Conservation (phyloP, 2,329 filamentous ascomycete genomes). For the Periglandula ipomoeae region DNA sequence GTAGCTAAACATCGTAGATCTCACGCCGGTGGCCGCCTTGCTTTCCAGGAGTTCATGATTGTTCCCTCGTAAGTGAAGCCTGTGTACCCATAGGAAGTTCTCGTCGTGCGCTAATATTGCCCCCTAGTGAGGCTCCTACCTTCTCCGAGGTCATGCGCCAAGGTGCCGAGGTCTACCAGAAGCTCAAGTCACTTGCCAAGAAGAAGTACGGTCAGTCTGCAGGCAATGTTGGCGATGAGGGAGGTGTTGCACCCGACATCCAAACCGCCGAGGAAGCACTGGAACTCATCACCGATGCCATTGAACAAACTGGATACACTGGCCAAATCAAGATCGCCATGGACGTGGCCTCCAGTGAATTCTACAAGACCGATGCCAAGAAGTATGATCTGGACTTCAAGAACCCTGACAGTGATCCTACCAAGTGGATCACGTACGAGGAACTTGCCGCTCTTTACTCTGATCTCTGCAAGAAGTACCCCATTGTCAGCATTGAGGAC, state of each 20-base stretch:
- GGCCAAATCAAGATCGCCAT: conserved; percentile 97
- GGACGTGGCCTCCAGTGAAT: conserved; percentile 98
- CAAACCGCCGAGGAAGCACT: conserved; percentile 95
- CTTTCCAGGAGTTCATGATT: conserved; percentile 97
- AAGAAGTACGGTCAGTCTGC: conserved; percentile 99
- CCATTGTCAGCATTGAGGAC: conserved; percentile 97
- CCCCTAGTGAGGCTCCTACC: conserved; percentile 61
- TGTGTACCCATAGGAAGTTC: not conserved
- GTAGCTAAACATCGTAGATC: conserved; percentile 43
- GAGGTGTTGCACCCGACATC: conserved; percentile 98
- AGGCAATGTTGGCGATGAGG: conserved; percentile 98
- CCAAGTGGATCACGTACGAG: conserved; percentile 99
- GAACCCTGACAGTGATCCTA: conserved; percentile 93
- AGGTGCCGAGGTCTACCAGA: conserved; percentile 96
- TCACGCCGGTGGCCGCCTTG: conserved; percentile 91
- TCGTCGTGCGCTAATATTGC: conserved; percentile 7
- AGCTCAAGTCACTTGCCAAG: conserved; percentile 93
- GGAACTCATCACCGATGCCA: conserved; percentile 88
- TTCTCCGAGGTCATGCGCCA: conserved; percentile 96
- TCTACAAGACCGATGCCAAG: conserved; percentile 96
- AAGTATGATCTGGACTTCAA: conserved; percentile 99
- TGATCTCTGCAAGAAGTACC: conserved; percentile 84
- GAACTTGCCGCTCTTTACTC: conserved; percentile 90
- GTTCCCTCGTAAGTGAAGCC: conserved; percentile 57
- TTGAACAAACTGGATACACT: conserved; percentile 90